Evolutionary conservation across 164 flowering plant genomes (phyloP), one percentile per base, ranked within the genome.

Genomic region (Litsea cubeba): DNA sequence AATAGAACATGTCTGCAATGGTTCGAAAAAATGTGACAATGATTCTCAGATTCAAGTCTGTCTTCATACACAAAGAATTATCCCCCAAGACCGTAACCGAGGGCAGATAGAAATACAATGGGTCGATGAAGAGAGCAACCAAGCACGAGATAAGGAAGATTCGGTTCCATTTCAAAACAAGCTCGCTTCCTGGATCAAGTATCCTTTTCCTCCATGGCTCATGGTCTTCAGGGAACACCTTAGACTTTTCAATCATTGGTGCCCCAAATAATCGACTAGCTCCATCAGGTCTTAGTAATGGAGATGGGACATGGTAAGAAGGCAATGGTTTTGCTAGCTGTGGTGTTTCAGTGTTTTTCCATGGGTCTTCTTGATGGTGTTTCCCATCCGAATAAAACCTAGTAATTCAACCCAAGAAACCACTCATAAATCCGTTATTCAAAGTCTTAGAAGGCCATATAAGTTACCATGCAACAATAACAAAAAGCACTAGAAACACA

Each of bases 91-190:
- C 69, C 68, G 75, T 82, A 3, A 92, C 74, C 8, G 84, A 71
- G 25, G 98, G 98, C 84, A 94, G 76, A 84, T 83, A 92, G 74
- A 94, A 92, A 74, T 89, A 94, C 78, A 94, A 70, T 1, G 98
- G 98, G 71, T 94, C 98, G 10, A 94, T 75, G 75, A 92, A 92
- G 22, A 94, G 89, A 2, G 98, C 98, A 60, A 94, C 80, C 84
- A 94, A 80, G 76, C 95, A 92, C 1, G 95, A 87, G 64, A 87
- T 58, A 5, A 94, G 87, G 84, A 94, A 94, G 49, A 91, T 76
- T 66, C 88, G 68, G 81, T 92, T 92, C 97, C 98, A 94, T 64
- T 76, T 76, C 76, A 91, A 79, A 60, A 92, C 90, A 32, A 88
- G 76, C 20, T 86, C 89, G 51, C 98, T 86, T 60, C 95, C 97